Percentiles rank a stretch among this genome's conserved stretches.
Evolutionary conservation across 306 rosid genomes (phyloP).

Genomic region (Cucurbita ficifolia): DNA sequence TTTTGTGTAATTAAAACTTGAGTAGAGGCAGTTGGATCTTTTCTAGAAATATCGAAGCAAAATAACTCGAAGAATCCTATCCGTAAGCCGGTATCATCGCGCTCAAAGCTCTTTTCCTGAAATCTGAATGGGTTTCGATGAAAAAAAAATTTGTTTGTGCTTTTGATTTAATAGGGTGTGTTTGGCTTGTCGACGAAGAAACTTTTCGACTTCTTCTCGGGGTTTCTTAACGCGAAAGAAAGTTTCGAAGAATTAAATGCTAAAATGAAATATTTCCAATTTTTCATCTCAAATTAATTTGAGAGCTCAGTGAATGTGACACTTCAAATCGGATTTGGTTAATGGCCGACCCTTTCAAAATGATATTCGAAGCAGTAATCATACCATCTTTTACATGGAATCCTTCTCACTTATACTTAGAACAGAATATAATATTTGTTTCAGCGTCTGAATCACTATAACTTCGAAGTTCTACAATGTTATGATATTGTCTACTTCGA

Average conservation of each 20-base stretch:
- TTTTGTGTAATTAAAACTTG: neutral
- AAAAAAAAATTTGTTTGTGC: neutral
- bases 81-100: neutral
- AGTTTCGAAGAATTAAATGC: neutral
- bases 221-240: slow-evolving; percentile 12
- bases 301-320: neutral
- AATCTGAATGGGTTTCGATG: too few species aligned
- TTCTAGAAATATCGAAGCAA: neutral
- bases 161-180: neutral
- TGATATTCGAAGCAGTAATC: too few species aligned
- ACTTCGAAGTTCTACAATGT: too few species aligned
- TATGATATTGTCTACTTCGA: too few species aligned
- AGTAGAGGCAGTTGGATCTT: neutral
- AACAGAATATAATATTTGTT: too few species aligned
- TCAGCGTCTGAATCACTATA: too few species aligned
- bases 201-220: neutral
- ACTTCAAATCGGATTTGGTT: neutral
- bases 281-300: neutral
- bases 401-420: too few species aligned
- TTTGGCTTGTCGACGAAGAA: slow-evolving; percentile 41
- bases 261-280: neutral
- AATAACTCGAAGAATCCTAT: neutral
- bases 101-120: neutral
- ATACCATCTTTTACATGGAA: too few species aligned
- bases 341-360: too few species aligned